Percentiles rank a stretch among this genome's conserved stretches.
Evolutionary conservation across 257 asterid species (phyloP).

Genomic region (Scutellaria baicalensis): DNA sequence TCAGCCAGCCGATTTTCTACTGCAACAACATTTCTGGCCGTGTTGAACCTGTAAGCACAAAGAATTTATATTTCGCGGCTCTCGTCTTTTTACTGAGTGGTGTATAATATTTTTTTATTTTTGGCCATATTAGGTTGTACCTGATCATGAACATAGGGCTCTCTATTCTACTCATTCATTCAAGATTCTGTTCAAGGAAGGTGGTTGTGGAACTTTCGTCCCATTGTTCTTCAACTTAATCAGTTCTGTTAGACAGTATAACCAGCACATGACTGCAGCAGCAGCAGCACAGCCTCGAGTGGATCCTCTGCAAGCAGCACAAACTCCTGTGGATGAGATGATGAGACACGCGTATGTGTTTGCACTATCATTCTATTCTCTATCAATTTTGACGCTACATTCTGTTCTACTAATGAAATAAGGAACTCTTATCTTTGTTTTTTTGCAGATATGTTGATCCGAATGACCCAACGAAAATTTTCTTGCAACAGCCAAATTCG

Average conservation of each 20-base stretch:
- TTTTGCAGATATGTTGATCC: conserved; percentile 89
- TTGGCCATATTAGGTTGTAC: conserved; percentile 61
- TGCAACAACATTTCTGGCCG: conserved; percentile 81
- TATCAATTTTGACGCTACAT: not conserved
- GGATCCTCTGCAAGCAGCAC: conserved; percentile 95
- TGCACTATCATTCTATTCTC: not conserved
- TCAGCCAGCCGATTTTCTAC: conserved; percentile 82
- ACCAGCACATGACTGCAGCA: conserved; percentile 32
- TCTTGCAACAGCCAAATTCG: conserved; percentile 87
- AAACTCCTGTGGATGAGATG: conserved; percentile 95
- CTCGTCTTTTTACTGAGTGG: not conserved
- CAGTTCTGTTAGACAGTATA: conserved; percentile 61
- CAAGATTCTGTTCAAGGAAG: conserved; percentile 96
- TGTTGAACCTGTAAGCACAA: conserved; percentile 75
- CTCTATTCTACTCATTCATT: conserved; percentile 77
- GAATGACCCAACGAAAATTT: conserved; percentile 83
- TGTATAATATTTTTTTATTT: not conserved
- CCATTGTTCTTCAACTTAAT: conserved; percentile 85
- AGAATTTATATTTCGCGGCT: not conserved
- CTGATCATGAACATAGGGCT: conserved; percentile 73
- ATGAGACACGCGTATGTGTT: conserved; percentile 56
- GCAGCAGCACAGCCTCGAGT: conserved; percentile 34
- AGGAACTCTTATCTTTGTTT: not conserved
- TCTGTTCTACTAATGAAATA: not conserved
- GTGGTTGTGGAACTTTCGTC: conserved; percentile 96